Evolutionary conservation across 23 red algal species (phyloP), one percentile per base, ranked within the genome.

Genomic region (Chondrus crispus): DNA sequence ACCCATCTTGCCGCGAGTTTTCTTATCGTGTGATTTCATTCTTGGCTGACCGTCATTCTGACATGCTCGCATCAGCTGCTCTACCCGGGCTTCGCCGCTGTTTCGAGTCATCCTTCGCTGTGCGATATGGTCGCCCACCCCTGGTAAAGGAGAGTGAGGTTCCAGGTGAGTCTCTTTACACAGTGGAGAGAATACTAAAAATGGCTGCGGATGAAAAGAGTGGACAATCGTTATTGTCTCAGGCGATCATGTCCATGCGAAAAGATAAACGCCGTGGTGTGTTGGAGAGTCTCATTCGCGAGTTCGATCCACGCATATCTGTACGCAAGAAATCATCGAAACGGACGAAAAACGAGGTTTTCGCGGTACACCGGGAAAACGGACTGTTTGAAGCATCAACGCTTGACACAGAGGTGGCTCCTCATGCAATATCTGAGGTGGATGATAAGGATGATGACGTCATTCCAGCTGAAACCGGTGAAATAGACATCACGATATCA

Each of bases 251-350:
- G 74, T 68, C 57, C 20, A 68, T 92, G 68, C 48, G 58, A 14
- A 30, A 76, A 49, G 88, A 92, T 24, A 54, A 92, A 74, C 74
- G 88, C 55, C 57, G 88, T 29, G 88, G 88, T 2, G 77, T 92
- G 3, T 47, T 92, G 10, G 74, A 83, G 39, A 68, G 75, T 57
- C 20, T 92, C 8, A 40, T 92, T 53, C 54, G 74, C 11, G 88
- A 92, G 55, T 92, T 92, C 71, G 88, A 92, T 58, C 88, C 88
- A 13, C 88, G 88, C 20, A 76, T 82, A 28, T 81, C 33, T 35
- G 75, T 92, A 33, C 37, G 60, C 37, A 18, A 68, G 9, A 76
- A 74, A 20, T 10, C 46, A 45, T 14, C 48, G 42, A 71, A 28
- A n/a, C n/a, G n/a, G n/a, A n/a, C n/a, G n/a, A n/a, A n/a, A n/a